Evolutionary conservation across 129 eudicot genomes (phyloP).

Genomic region (Erigeron canadensis): DNA sequence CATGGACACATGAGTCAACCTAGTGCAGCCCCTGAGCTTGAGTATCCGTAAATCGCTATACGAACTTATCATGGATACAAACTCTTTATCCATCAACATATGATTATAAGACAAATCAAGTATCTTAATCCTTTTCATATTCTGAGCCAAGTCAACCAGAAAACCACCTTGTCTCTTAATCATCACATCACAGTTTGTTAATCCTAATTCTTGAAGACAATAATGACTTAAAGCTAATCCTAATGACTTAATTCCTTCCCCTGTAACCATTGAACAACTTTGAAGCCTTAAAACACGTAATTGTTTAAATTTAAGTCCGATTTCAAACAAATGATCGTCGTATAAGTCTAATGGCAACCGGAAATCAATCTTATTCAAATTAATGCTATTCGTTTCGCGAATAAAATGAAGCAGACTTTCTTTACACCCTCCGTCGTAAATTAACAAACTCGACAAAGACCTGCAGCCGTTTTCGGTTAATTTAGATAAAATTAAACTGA

Average conservation of each 20-base stretch:
- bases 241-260: slow-evolving; percentile 53
- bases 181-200: slow-evolving; percentile 62
- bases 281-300: slow-evolving; percentile 47
- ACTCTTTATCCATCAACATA: slow-evolving; percentile 56
- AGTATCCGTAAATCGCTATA: slow-evolving; percentile 38
- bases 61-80: slow-evolving; percentile 60
- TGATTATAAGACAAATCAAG: slow-evolving; percentile 68
- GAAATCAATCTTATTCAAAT: slow-evolving; percentile 52
- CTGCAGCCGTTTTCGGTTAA: slow-evolving; percentile 39
- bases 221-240: slow-evolving; percentile 42
- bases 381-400: slow-evolving; percentile 31
- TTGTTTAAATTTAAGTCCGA: slow-evolving; percentile 39
- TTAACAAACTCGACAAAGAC: slow-evolving; percentile 40
- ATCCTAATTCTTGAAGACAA: slow-evolving; percentile 55
- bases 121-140: slow-evolving; percentile 37
- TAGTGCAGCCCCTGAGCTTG: slow-evolving; percentile 62
- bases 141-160: slow-evolving; percentile 63
- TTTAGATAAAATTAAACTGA: slow-evolving; percentile 37
- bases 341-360: slow-evolving; percentile 71
- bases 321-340: slow-evolving; percentile 51
- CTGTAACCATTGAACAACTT: slow-evolving; percentile 60
- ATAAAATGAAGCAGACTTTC: slow-evolving; percentile 62
- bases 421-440: slow-evolving; percentile 64
- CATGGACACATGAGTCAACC: slow-evolving; percentile 38
- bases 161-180: slow-evolving; percentile 52